These are phyloP conservation scores for Esteya vermicola DNA, from an alignment of 2,329 filamentous ascomycete species.

Conservation along the genomic window DNA sequence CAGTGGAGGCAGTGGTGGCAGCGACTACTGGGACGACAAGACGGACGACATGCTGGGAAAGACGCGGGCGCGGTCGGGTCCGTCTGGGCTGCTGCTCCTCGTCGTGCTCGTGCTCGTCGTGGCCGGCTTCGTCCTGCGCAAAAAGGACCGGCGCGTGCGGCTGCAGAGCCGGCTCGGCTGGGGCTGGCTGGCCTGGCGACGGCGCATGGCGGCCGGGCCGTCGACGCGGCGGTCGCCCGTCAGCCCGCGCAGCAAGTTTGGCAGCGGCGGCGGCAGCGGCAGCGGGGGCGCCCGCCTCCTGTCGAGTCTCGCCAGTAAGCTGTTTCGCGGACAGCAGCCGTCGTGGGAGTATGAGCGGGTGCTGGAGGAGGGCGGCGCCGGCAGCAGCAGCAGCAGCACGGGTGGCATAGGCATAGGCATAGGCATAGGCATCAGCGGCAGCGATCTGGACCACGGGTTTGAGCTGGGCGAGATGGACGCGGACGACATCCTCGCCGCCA, in stretches of 20 bases:
- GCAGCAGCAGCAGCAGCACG: constrained; percentile 39
- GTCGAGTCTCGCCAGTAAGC: constrained; percentile 39
- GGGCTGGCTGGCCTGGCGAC: constrained; percentile 24
- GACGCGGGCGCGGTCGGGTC: constrained; percentile 52
- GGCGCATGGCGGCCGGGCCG: constrained; percentile 28
- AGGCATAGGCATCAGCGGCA: too few relatives aligned
- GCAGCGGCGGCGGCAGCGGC: not conserved
- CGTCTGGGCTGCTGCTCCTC: constrained; percentile 60
- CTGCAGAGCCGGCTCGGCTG: constrained; percentile 40
- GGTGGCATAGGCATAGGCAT: too few relatives aligned
- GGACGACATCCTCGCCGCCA: constrained; percentile 37
- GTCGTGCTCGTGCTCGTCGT: constrained; percentile 58
- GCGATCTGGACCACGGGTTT: constrained; percentile 34
- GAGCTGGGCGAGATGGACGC: constrained; percentile 59
- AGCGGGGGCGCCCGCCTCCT: constrained; percentile 20
- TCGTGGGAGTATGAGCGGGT: constrained; percentile 63
- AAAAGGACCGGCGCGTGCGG: constrained; percentile 57
- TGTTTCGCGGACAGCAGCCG: constrained; percentile 41
- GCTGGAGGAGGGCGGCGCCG: constrained; percentile 66
- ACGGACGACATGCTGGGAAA: constrained; percentile 48
- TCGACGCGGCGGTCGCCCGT: constrained; percentile 23
- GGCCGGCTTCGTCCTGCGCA: constrained; percentile 59
- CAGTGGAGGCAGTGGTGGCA: constrained; percentile 36
- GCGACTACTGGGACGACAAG: constrained; percentile 39
- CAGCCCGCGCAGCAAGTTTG: constrained; percentile 17